Percentiles rank a stretch among this genome's conserved stretches.
Evolutionary conservation across 2,329 filamentous ascomycete species (phyloP).

Genomic region (Botryotinia narcissicola): DNA sequence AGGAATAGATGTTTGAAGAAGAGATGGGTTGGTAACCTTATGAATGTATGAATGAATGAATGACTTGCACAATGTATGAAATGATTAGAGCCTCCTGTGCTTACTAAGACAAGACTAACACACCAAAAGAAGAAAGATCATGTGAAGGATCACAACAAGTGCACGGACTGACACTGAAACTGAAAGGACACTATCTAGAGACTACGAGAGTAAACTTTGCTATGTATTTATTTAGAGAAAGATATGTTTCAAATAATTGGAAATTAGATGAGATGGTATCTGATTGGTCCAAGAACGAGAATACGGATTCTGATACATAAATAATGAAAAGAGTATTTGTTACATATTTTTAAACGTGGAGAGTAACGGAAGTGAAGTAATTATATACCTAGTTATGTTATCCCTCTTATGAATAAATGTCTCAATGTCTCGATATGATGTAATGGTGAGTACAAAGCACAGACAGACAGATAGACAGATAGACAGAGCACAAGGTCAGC

Average conservation of each 20-base stretch:
- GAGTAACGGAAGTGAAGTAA: neutral
- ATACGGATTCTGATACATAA: neutral
- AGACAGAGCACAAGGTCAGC: neutral
- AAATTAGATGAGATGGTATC: neutral
- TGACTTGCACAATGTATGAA: neutral
- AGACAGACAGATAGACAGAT: neutral
- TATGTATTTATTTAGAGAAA: neutral
- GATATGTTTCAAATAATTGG: neutral
- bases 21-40: neutral
- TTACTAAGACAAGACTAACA: no score
- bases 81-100: neutral
- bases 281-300: neutral
- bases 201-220: neutral
- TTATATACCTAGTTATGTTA: no score
- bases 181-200: neutral
- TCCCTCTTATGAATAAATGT: neutral
- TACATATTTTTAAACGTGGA: neutral
- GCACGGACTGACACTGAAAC: neutral
- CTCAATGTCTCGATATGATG: neutral
- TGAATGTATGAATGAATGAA: neutral
- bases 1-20: neutral
- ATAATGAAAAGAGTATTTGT: neutral
- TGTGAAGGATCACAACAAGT: neutral
- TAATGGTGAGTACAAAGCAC: neutral
- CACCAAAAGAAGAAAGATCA: neutral